A percentile compares a stretch with the other conserved stretches of the same genome.
Evolutionary conservation across 345 rosid species (phyloP).

Genomic region (Ceriops tagal): DNA sequence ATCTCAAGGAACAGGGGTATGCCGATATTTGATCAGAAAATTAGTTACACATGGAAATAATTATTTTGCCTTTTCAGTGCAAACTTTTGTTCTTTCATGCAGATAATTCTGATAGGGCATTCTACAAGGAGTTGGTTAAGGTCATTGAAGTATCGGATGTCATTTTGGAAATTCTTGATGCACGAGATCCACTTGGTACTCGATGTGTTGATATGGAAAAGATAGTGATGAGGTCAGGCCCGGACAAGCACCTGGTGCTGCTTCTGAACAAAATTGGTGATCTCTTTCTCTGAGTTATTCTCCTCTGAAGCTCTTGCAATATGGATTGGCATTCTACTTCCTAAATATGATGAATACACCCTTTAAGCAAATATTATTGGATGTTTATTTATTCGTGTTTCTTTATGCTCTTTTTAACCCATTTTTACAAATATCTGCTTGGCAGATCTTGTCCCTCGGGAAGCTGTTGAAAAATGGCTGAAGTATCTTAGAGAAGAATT

Average conservation of each 20-base stretch:
- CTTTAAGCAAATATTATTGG: neutral
- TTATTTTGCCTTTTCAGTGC: neutral
- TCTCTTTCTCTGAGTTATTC: neutral
- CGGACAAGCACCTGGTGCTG: constrained; percentile 74
- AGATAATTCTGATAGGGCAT: constrained; percentile 87
- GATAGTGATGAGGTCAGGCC: constrained; percentile 81
- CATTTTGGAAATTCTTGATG: constrained; percentile 92
- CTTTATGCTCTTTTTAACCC: neutral
- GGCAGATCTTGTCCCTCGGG: constrained; percentile 96
- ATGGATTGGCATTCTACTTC: neutral
- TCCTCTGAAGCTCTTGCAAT: neutral
- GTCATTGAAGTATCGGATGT: constrained; percentile 92
- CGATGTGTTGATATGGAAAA: constrained; percentile 94
- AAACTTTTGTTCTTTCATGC: constrained; percentile 17
- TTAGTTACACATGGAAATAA: neutral
- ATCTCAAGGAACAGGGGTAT: constrained; percentile 55
- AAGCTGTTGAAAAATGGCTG: constrained; percentile 95
- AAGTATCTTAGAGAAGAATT: constrained; percentile 87
- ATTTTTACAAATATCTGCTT: neutral
- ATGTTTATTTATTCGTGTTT: neutral
- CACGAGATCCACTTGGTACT: constrained; percentile 90
- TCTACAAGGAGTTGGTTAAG: constrained; percentile 91
- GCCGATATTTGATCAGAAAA: constrained; percentile 9
- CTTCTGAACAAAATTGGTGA: constrained; percentile 90
- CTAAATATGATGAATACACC: neutral